Base-by-base conservation (phyloP, 2,329 filamentous ascomycete species). In the Ophiostoma sp. region DNA sequence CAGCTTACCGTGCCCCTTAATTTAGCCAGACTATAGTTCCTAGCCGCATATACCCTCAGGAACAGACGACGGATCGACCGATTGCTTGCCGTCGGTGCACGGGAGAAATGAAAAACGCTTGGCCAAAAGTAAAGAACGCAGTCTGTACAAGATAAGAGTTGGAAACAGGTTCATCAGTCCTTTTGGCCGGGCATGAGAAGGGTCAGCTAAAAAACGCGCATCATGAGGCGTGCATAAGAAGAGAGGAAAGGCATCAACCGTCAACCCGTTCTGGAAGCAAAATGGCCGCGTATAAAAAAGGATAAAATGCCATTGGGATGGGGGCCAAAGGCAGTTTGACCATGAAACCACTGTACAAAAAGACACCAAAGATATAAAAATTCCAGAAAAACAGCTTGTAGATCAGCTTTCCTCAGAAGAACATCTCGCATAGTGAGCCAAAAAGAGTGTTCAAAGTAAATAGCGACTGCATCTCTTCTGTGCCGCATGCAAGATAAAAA, bases 21-120 rank as follows among this genome's bases (percentile, higher is more conserved):
- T 70, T 42, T 70, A 50, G 64, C 45, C 64, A 69, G 11, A 2
- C 50, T 70, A 57, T 70, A 57, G 42, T 57, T 70, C 48, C 45
- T 45, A 28, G 50, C 50, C 48, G 68, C 50, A 70, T 57, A 70
- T 70, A 42, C 22, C 63, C 63, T 48, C 50, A 8, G 3, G 3
- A 69, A 8, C 8, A 22, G 39, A 28, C 17, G 17, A 33, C 48
- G 28, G 64, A 52, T 69, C 45, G 28, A 69, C 64, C 25, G 39
- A 31, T 66, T 31, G 22, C 36, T 12, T 31, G 19, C 33, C 59
- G 33, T 22, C 17, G 57, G 57, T n/a, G 12, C 33, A 63, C 57
- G 31, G 52, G 48, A 52, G 2, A 22, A 22, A 5, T n/a, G 48
- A 19, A 22, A 42, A 12, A 39, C 6, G 39, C 39, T 8, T 52